phyloP scores from a whole-genome alignment of 2,329 filamentous ascomycete genomes.

The Xylaria sp. region DNA sequence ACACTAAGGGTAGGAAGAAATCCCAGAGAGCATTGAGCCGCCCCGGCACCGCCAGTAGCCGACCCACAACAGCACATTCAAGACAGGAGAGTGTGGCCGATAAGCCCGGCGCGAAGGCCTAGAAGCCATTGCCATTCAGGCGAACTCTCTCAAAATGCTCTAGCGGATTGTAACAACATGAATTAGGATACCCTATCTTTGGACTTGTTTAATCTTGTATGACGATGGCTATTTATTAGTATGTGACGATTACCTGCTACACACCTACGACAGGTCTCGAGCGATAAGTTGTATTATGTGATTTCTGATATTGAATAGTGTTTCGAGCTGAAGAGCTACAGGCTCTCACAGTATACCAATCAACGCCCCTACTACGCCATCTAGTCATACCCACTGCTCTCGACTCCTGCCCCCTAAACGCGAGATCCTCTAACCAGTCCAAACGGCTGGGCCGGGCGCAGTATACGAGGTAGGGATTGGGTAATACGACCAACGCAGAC shows the following conservation, averaged over 20 bases:
- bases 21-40: constrained; percentile 49
- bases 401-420: neutral
- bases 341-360: neutral
- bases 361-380: neutral
- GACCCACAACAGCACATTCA: constrained; percentile 37
- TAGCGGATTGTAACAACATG: neutral
- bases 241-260: neutral
- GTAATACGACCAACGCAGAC: constrained; percentile 38
- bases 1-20: constrained; percentile 66
- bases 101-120: constrained; percentile 29
- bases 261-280: too few species aligned
- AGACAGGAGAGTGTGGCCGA: constrained; percentile 32
- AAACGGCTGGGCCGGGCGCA: constrained; percentile 36
- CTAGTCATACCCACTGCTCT: neutral
- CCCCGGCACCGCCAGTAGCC: constrained; percentile 46
- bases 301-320: neutral
- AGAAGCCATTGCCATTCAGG: neutral
- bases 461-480: constrained; percentile 38
- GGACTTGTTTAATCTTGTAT: neutral
- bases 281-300: neutral
- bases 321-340: neutral
- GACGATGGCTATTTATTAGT: neutral
- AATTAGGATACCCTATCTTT: constrained; percentile 16
- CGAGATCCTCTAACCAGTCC: constrained; percentile 12
- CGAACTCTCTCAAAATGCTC: neutral